Conservation (phyloP, 768 basidiomycete genomes). For the Suillus decipiens region DNA sequence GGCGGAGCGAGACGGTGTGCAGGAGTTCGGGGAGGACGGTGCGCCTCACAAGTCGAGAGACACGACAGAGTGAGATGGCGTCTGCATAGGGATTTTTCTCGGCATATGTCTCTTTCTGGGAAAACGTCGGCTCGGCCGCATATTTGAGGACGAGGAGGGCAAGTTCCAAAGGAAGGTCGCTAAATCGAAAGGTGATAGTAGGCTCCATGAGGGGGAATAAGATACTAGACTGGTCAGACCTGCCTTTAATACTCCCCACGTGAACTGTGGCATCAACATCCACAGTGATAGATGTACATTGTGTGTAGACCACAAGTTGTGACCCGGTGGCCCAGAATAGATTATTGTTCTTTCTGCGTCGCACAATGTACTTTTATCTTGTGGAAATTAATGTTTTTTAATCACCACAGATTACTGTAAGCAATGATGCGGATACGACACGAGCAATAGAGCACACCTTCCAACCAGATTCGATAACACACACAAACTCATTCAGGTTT, state of each 20-base stretch:
- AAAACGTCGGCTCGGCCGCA: constrained; percentile 28
- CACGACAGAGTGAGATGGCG: constrained; percentile 33
- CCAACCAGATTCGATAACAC: neutral
- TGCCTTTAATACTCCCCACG: neutral
- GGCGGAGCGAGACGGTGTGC: constrained; percentile 20
- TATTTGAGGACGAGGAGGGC: constrained; percentile 35
- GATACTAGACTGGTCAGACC: neutral
- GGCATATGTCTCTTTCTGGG: neutral
- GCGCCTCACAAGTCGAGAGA: constrained; percentile 36
- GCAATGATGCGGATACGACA: neutral
- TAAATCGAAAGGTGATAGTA: constrained; percentile 16
- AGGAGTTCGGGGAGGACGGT: constrained; percentile 24
- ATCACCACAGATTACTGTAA: neutral
- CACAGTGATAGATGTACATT: neutral
- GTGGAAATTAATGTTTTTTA: neutral
- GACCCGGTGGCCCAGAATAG: neutral
- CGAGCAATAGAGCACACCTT: neutral
- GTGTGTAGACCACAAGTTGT: neutral
- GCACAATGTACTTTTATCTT: neutral
- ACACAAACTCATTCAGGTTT: neutral
- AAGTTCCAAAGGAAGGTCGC: constrained; percentile 37
- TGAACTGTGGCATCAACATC: neutral
- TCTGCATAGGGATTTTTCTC: constrained; percentile 19
- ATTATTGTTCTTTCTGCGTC: neutral
- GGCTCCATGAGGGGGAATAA: neutral